Conservation (phyloP, 257 asterid genomes). For the Solanum phureja region DNA sequence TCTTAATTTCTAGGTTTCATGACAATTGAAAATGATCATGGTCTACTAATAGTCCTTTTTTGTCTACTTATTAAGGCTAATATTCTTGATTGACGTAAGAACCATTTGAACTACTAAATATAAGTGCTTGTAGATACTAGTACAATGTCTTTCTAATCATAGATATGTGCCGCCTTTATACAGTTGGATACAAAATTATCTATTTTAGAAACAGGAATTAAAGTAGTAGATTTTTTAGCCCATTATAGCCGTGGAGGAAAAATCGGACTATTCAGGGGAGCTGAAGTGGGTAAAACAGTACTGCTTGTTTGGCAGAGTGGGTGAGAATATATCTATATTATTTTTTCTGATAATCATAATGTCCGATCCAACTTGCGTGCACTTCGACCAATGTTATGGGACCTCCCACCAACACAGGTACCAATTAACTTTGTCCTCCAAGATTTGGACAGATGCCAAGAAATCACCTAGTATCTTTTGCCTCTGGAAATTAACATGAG, state of each 20-base stretch:
- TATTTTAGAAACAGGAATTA: neutral
- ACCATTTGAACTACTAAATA: neutral
- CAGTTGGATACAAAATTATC: neutral
- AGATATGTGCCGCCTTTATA: neutral
- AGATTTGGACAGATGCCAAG: neutral
- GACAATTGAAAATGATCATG: neutral
- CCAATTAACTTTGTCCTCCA: neutral
- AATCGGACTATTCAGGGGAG: neutral
- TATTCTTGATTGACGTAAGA: neutral
- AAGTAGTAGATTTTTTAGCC: neutral
- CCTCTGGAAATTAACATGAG: neutral
- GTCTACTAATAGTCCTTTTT: neutral
- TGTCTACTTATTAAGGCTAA: neutral
- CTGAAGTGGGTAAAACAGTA: neutral
- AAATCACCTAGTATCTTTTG: neutral
- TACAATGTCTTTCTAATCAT: neutral
- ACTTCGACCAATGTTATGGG: neutral
- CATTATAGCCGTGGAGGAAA: neutral
- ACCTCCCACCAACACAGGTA: neutral
- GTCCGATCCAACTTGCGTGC: neutral
- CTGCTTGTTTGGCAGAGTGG: neutral
- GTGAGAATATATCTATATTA: neutral
- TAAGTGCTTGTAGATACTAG: neutral
- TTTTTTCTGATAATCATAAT: neutral
- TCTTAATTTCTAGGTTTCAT: neutral